A percentile compares a stretch with the other conserved stretches of the same genome.
phyloP scores from a whole-genome alignment of 2,329 filamentous ascomycete species.

The Thermoascus crustaceus region DNA sequence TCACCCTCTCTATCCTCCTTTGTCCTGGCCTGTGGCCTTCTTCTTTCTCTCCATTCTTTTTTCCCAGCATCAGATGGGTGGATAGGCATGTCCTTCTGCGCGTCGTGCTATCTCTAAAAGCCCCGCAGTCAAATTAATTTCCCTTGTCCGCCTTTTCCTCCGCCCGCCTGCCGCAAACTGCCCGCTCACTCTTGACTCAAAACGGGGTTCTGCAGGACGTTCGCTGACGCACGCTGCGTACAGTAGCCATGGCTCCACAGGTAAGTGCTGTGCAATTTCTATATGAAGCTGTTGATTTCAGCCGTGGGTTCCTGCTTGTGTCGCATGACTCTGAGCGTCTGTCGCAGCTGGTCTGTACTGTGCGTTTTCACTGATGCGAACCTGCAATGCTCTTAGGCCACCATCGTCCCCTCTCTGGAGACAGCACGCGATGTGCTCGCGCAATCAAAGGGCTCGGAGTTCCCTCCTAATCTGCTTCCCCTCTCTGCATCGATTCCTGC shows the following conservation, averaged over 20 bases:
- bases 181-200: not conserved
- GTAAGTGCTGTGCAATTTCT: slow-evolving; percentile 13
- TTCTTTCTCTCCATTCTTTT: too few species aligned
- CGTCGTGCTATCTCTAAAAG: not conserved
- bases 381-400: slow-evolving; percentile 26
- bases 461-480: slow-evolving; percentile 69
- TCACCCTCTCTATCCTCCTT: too few species aligned
- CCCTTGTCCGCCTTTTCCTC: slow-evolving; percentile 1
- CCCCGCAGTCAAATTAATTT: slow-evolving; percentile 1
- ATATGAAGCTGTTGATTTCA: not conserved
- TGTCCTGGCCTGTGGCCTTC: too few species aligned
- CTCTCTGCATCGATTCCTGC: slow-evolving; percentile 78
- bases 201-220: not conserved
- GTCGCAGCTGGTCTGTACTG: not conserved
- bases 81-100: too few species aligned
- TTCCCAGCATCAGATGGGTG: too few species aligned
- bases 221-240: slow-evolving; percentile 5
- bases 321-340: too few species aligned
- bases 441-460: slow-evolving; percentile 42
- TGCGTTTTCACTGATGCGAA: not conserved
- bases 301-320: too few species aligned
- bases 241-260: slow-evolving; percentile 18
- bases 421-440: slow-evolving; percentile 50
- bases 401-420: slow-evolving; percentile 54
- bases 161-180: not conserved